These are phyloP conservation scores for Citrullus mucosospermus DNA, from an alignment of 306 rosid species.

Conservation along the genomic window DNA sequence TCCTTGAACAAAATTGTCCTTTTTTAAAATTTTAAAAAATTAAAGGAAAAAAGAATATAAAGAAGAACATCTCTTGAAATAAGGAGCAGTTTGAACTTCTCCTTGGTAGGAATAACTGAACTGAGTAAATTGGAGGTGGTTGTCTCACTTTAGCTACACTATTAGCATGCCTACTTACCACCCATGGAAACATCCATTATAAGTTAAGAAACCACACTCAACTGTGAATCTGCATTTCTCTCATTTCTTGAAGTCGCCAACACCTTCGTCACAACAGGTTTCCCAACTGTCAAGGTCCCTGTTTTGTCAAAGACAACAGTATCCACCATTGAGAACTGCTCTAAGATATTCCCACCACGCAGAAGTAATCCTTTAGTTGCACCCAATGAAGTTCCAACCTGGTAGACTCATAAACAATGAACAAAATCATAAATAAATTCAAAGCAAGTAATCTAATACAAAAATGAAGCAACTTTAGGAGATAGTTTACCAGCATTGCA, in stretches of 20 bases:
- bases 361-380: slow-evolving; percentile 80
- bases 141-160: background rate
- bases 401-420: slow-evolving; percentile 8
- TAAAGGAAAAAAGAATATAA: background rate
- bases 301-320: slow-evolving; percentile 90
- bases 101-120: background rate
- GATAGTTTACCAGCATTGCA: slow-evolving; percentile 77
- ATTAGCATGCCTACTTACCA: background rate
- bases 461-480: slow-evolving; percentile 1
- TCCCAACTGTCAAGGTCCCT: slow-evolving; percentile 91
- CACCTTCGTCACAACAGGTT: slow-evolving; percentile 79
- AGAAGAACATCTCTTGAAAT: background rate
- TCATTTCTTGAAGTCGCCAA: slow-evolving; percentile 33
- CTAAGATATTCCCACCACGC: slow-evolving; percentile 91
- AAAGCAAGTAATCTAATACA: background rate
- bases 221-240: slow-evolving; percentile 37
- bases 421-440: background rate
- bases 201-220: slow-evolving; percentile 7
- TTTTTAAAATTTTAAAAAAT: background rate
- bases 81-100: background rate
- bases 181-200: background rate
- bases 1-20: background rate
- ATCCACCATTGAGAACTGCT: slow-evolving; percentile 78
- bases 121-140: background rate
- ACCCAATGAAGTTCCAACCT: slow-evolving; percentile 98